These are phyloP conservation scores for Handroanthus guayacan DNA, from an alignment of 257 asterid genomes.

Conservation along the genomic window DNA sequence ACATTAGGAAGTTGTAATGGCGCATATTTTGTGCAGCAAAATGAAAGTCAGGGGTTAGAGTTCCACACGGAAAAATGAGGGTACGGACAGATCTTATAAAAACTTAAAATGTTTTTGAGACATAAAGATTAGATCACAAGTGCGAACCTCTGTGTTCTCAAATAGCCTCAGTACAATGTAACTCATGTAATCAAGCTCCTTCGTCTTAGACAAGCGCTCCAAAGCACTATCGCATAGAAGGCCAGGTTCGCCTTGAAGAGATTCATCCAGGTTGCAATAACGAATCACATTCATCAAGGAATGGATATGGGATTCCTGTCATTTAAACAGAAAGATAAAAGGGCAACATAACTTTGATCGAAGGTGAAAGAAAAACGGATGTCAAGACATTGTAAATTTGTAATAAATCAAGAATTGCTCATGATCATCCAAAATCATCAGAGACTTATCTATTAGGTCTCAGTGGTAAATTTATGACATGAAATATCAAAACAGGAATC, in stretches of 20 bases:
- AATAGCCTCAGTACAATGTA: conserved; percentile 90
- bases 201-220: conserved; percentile 80
- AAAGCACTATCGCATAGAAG: conserved; percentile 81
- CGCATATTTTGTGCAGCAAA: too few species aligned
- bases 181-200: conserved; percentile 99
- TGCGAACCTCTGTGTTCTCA: conserved; percentile 87
- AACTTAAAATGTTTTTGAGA: not conserved
- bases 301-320: conserved; percentile 97
- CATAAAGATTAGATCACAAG: conserved; percentile 15
- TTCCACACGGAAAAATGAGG: not conserved
- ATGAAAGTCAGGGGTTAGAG: too few species aligned
- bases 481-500: too few species aligned
- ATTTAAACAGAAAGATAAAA: conserved; percentile 25
- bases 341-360: conserved; percentile 5
- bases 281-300: conserved; percentile 98
- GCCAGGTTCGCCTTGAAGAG: conserved; percentile 86
- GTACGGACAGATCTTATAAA: not conserved
- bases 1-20: too few species aligned
- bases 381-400: not conserved
- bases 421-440: too few species aligned
- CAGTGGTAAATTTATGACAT: too few species aligned
- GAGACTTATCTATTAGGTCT: too few species aligned
- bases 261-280: conserved; percentile 94
- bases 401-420: too few species aligned
- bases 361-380: not conserved